A percentile compares a stretch with the other conserved stretches of the same genome.
These are phyloP conservation scores for Cladosporium oxysporum DNA, from an alignment of 2,329 filamentous ascomycete genomes.

Conservation along the genomic window DNA sequence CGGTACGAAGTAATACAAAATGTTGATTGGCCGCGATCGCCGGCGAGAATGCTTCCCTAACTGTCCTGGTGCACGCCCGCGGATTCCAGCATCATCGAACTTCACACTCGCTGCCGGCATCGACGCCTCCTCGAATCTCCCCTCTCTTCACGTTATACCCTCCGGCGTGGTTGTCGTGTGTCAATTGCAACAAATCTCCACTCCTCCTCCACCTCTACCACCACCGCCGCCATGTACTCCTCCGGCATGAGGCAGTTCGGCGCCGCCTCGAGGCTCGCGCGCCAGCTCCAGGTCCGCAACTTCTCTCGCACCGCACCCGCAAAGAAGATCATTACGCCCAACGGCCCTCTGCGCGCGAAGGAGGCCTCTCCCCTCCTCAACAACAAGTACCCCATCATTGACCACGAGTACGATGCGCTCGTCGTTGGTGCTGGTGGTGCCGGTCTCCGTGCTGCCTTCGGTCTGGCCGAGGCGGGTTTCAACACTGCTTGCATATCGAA, in stretches of 20 bases:
- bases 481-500: constrained; percentile 86
- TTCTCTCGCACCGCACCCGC: constrained; percentile 87
- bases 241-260: constrained; percentile 38
- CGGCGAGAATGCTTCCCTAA: constrained; percentile 1
- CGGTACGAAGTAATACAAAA: constrained; percentile 4
- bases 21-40: constrained; percentile 12
- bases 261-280: constrained; percentile 32
- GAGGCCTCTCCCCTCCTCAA: constrained; percentile 85
- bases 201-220: background rate
- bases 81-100: constrained; percentile 18
- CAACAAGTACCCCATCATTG: constrained; percentile 94
- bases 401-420: constrained; percentile 98
- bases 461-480: constrained; percentile 84
- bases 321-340: constrained; percentile 77
- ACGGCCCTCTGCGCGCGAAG: constrained; percentile 84
- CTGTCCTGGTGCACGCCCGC: constrained; percentile 1
- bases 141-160: constrained; percentile 6
- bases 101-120: constrained; percentile 12
- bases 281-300: constrained; percentile 52
- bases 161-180: constrained; percentile 4
- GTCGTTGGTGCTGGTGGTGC: constrained; percentile 85
- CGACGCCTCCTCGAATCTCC: constrained; percentile 1
- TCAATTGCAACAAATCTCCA: constrained; percentile 11
- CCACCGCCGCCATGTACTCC: constrained; percentile 37
- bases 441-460: constrained; percentile 79